A percentile compares a stretch with the other conserved stretches of the same genome.
Conservation (phyloP, 2,329 filamentous ascomycete species). For the Calonectria multiphialidica region DNA sequence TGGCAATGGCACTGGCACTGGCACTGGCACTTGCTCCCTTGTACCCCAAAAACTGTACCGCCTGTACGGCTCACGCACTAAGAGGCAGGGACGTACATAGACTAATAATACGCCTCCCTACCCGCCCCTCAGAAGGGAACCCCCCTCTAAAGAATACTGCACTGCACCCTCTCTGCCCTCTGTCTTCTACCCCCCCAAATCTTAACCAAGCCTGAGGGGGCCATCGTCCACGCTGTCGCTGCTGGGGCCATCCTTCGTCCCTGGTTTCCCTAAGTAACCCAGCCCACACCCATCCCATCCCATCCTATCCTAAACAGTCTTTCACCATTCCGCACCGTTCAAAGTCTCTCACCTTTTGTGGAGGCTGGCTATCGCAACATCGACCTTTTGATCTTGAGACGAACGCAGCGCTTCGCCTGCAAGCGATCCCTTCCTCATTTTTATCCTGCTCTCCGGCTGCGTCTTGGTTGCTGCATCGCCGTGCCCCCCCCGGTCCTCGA, state of each 20-base stretch:
- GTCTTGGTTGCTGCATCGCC: conserved; percentile 1
- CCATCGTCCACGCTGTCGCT: conserved; percentile 14
- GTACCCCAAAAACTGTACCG: background rate
- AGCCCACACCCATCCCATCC: background rate
- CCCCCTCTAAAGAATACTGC: background rate
- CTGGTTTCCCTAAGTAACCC: conserved; percentile 2
- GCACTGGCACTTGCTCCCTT: background rate
- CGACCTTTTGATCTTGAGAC: conserved; percentile 2
- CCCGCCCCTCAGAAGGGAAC: background rate
- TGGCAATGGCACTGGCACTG: conserved; percentile 7
- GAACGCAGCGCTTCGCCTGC: background rate
- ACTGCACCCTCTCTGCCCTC: background rate
- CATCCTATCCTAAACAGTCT: conserved; percentile 17
- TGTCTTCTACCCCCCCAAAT: conserved; percentile 4
- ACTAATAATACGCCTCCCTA: conserved; percentile 5
- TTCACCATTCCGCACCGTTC: conserved; percentile 9
- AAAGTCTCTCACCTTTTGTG: conserved; percentile 7
- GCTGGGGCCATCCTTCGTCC: conserved; percentile 10
- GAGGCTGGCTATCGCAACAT: conserved; percentile 12
- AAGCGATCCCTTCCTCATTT: background rate
- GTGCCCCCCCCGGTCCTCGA: conserved; percentile 6
- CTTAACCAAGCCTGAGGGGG: conserved; percentile 17
- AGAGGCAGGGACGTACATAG: background rate
- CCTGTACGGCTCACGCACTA: background rate
- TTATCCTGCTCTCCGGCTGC: background rate